Base-by-base conservation (phyloP, 768 basidiomycete genomes). In the Epithele typhae region DNA sequence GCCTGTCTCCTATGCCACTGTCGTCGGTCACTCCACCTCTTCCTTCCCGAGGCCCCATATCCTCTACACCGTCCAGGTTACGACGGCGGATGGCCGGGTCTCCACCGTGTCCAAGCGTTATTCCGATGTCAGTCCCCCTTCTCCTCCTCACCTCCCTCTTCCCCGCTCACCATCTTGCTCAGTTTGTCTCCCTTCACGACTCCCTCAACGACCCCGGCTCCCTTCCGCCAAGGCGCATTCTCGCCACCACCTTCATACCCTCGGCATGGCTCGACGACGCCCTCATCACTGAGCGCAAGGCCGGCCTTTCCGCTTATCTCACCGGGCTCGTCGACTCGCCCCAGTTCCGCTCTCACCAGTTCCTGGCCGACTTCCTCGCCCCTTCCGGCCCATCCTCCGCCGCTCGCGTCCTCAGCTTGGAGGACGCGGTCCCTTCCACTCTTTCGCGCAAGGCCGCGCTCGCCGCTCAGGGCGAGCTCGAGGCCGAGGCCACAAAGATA, bases 181-280 rank as follows among this genome's bases (percentile, higher is more conserved):
- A 73, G 71, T 71, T 73, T 42, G 57, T 64, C 18, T 51, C 64
- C 14, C 67, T 77, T 38, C 72, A 76, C 52, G 57, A 62, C n/a
- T 54, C 63, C n/a, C 59, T 77, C 22, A 61, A 64, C 36, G 69
- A 74, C 48, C 59, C 65, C 0, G 70, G 64, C 48, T 44, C 56
- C 10, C 69, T 81, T 9, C 77, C 79, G 10, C 74, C 77, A 3
- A 78, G 76, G 61, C 72, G 73, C n/a, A 62, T 73, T 18, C 59
- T 79, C 5, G 59, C 63, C n/a, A 76, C 72, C 8, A 68, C 67
- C 1, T 74, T 79, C 54, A 45, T 77, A 17, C 76, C 77, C 0
- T 72, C 71, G 2, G 74, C 74, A 2, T 79, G 79, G 77, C 64
- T 74, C 14, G 74, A 78, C 54, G 75, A 79, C 50, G 47, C 65